Base-by-base conservation (phyloP, 345 rosid species). In the Ceriops zippeliana region DNA sequence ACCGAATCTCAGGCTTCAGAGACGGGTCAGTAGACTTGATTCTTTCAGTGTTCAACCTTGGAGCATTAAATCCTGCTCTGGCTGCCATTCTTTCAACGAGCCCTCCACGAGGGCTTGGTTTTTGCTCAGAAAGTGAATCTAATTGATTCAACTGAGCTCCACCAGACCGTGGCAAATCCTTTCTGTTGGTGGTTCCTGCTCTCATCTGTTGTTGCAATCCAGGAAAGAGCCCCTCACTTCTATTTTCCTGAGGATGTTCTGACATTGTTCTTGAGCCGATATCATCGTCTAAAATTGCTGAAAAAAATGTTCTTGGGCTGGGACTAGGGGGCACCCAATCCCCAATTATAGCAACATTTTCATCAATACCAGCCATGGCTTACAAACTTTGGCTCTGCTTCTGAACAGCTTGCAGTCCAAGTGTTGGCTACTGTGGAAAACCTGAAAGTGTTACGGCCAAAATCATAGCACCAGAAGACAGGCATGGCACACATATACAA, bases 311-410 rank as follows among this genome's bases (percentile, higher is more conserved):
- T 57, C 83, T 79, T 22, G 90, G 89, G 68, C 87, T 86, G 20
- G 85, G 90, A 78, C 83, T 82, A 37, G 91, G 89, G 63, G 92
- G 92, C 57, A 84, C 81, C 97, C 98, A 89, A 53, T 90, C 97
- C 56, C 92, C 93, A 70, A 86, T 93, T 59, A 90, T 76, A 65
- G 87, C 87, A 56, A 87, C 84, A 59, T 82, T 83, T 67, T 90
- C 90, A 66, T 87, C 88, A 76, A 83, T 78, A 68, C 97, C 86
- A 71, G 87, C 78, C 97, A 93, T 89, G 72, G 70, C 10, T 68
- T 70, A 47, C 19, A 74, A 73, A 59, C 49, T 62, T 74, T 35
- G 70, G 66, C 58, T 60, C 67, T 34, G 52, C 37, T 61, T 68
- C 71, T 47, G 58, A 62, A 51, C 61, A 61, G 59, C 62, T 53